Evolutionary conservation across 768 basidiomycete species (phyloP).

Genomic region (Erythrobasidium yunnanense): DNA sequence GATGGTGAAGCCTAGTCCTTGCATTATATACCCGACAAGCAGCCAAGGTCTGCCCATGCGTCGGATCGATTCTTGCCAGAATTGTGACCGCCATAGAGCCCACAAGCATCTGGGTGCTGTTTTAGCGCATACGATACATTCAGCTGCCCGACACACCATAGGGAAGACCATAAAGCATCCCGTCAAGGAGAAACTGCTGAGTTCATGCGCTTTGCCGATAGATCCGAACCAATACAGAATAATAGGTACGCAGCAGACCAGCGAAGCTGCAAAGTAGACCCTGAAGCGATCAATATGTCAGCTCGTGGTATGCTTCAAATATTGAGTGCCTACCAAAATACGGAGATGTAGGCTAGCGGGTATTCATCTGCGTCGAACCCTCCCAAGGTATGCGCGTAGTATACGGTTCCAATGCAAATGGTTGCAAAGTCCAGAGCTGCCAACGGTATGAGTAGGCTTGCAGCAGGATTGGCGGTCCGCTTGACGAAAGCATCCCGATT

Average conservation of each 20-base stretch:
- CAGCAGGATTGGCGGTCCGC: background rate
- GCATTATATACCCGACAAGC: background rate
- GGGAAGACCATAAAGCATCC: conserved; percentile 9
- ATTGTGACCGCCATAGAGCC: conserved; percentile 1
- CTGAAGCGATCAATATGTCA: too few species aligned
- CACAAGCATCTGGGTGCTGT: background rate
- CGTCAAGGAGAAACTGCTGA: conserved; percentile 5
- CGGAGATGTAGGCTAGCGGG: background rate
- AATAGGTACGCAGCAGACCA: background rate
- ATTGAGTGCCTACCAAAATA: too few species aligned
- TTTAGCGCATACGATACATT: background rate
- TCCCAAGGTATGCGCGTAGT: background rate
- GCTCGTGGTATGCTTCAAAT: too few species aligned
- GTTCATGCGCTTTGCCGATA: background rate
- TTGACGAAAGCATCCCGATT: background rate
- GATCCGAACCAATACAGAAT: conserved; percentile 8
- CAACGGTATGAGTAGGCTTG: background rate
- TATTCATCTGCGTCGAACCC: background rate
- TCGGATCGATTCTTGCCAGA: background rate
- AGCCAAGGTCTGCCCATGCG: background rate
- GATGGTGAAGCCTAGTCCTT: background rate
- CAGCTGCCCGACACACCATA: background rate
- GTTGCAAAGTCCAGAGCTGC: background rate
- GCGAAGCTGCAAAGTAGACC: background rate
- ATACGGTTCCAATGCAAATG: background rate